Evolutionary conservation across 1,284 basidiomycete species (phyloP).

Genomic region (Thecaphora thlaspeos): DNA sequence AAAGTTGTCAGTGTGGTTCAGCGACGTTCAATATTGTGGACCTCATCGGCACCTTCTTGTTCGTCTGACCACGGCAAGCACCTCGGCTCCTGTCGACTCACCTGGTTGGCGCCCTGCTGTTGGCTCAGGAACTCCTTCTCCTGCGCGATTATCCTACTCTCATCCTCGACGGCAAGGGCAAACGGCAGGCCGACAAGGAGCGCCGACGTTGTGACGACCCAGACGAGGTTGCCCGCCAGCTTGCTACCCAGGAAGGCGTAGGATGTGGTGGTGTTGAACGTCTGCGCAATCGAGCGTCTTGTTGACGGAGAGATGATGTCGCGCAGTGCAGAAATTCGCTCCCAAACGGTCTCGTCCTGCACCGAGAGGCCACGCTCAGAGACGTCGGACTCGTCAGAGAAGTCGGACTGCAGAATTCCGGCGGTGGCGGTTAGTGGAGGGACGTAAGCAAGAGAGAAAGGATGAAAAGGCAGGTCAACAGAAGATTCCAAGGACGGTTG

Average conservation of each 20-base stretch:
- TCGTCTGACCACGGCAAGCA: not conserved
- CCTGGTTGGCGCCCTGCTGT: constrained; percentile 79
- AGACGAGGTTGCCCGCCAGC: constrained; percentile 81
- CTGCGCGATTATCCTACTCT: constrained; percentile 88
- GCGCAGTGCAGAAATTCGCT: constrained; percentile 84
- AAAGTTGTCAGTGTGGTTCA: too few species aligned
- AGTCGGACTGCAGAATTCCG: constrained; percentile 21
- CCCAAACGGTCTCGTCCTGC: constrained; percentile 72
- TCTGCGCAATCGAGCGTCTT: constrained; percentile 71
- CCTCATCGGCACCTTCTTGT: too few species aligned
- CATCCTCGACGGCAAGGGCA: constrained; percentile 89
- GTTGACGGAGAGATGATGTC: constrained; percentile 93
- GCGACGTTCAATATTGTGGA: too few species aligned
- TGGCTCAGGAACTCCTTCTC: constrained; percentile 93
- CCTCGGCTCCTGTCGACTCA: constrained; percentile 63
- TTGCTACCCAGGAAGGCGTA: constrained; percentile 66
- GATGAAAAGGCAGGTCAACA: too few species aligned
- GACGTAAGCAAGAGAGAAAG: too few species aligned
- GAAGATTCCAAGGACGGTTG: too few species aligned
- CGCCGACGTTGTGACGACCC: constrained; percentile 91
- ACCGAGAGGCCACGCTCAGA: constrained; percentile 45
- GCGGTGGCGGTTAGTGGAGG: not conserved
- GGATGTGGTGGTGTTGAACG: constrained; percentile 67
- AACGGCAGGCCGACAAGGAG: constrained; percentile 89
- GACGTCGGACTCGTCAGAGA: constrained; percentile 47